Evolutionary conservation across 31 red algal genomes (phyloP).

Genomic region (Asparagopsis taxiformis): DNA sequence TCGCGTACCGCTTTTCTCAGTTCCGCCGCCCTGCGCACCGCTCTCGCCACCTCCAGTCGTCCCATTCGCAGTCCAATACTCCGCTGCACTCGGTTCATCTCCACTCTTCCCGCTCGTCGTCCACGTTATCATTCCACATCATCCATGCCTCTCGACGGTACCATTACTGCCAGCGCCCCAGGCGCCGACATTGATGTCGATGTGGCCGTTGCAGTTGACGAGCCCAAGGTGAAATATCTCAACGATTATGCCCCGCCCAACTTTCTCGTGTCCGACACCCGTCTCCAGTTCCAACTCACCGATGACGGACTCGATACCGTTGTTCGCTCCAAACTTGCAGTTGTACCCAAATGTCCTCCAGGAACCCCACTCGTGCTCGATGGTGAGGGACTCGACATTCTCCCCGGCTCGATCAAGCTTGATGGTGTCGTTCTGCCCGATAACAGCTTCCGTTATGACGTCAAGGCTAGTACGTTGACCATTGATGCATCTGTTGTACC

Average conservation of each 20-base stretch:
- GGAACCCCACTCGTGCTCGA: constrained; percentile 58
- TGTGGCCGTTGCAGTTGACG: constrained; percentile 7
- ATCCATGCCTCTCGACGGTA: constrained; percentile 10
- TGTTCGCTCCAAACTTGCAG: constrained; percentile 47
- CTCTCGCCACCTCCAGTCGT: no score
- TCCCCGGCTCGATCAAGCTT: constrained; percentile 56
- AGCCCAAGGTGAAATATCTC: constrained; percentile 60
- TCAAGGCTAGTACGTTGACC: constrained; percentile 8
- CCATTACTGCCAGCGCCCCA: background rate
- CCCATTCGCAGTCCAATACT: background rate
- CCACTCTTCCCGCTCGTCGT: background rate
- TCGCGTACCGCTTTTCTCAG: no score
- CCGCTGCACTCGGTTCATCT: background rate
- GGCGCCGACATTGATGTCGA: background rate
- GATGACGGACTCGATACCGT: constrained; percentile 69
- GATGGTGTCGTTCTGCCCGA: constrained; percentile 52
- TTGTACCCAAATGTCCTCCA: constrained; percentile 45
- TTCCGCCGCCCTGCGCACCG: no score
- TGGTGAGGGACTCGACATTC: constrained; percentile 58
- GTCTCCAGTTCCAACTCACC: constrained; percentile 77
- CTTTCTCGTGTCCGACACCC: constrained; percentile 61
- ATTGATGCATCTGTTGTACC: constrained; percentile 28
- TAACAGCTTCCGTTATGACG: constrained; percentile 21
- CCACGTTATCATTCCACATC: background rate
- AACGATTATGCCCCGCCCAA: constrained; percentile 82